These are phyloP conservation scores for Selenicereus undatus DNA, from an alignment of 148 eudicot species.

Conservation along the genomic window DNA sequence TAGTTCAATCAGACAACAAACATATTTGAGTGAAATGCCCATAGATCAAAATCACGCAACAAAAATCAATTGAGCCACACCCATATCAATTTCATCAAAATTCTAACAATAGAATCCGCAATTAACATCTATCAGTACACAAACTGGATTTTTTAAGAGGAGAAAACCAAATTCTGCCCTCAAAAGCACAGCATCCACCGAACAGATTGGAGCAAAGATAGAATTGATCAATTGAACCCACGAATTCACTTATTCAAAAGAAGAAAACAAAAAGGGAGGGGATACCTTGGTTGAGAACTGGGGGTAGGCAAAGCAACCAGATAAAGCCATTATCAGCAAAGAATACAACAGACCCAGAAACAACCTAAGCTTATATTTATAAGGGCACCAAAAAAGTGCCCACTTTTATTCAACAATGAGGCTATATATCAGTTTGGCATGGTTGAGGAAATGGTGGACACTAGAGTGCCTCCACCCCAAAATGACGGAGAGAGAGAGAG, in stretches of 20 bases:
- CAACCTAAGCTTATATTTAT: neutral
- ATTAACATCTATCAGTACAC: neutral
- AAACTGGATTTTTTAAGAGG: neutral
- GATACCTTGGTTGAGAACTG: constrained; percentile 42
- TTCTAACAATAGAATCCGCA: neutral
- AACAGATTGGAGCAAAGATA: neutral
- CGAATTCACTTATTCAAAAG: neutral
- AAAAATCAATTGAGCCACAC: neutral
- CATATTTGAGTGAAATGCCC: too few relatives aligned
- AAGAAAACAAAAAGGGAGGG: neutral
- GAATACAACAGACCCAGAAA: constrained; percentile 20
- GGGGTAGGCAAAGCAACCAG: constrained; percentile 41
- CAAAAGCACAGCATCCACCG: neutral
- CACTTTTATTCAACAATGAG: neutral
- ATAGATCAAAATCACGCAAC: neutral
- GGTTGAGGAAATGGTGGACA: neutral
- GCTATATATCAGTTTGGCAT: constrained; percentile 4
- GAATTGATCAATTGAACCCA: neutral
- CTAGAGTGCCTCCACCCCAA: neutral
- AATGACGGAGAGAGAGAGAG: constrained; percentile 12
- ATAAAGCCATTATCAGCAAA: constrained; percentile 44
- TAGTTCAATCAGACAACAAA: neutral
- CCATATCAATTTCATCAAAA: constrained; percentile 9
- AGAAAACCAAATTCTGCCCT: neutral
- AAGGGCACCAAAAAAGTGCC: constrained; percentile 11